Evolutionary conservation across 2,329 filamentous ascomycete species (phyloP).

Genomic region (Tolypocladium ovalisporum): DNA sequence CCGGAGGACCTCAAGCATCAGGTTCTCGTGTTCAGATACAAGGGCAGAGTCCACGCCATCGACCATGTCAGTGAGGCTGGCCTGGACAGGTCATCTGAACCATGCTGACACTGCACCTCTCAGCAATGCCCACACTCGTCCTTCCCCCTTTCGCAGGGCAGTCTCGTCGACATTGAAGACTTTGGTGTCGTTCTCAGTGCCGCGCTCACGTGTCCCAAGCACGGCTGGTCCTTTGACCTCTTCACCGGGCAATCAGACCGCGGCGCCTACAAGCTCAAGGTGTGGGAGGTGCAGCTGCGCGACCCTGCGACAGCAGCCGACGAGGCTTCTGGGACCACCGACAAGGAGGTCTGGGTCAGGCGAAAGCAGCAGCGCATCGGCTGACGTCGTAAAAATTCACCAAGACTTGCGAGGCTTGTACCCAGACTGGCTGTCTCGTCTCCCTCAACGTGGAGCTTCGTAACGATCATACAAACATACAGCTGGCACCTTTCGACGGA

Average conservation of each 20-base stretch:
- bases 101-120: not conserved
- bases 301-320: slow-evolving; percentile 2
- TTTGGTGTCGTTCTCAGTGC: slow-evolving; percentile 54
- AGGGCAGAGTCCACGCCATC: slow-evolving; percentile 53
- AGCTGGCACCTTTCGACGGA: not conserved
- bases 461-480: not conserved
- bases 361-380: slow-evolving; percentile 30
- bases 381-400: slow-evolving; percentile 1
- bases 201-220: slow-evolving; percentile 56
- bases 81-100: not conserved
- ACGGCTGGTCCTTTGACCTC: slow-evolving; percentile 62
- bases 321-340: not conserved
- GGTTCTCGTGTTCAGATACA: slow-evolving; percentile 54
- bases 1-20: slow-evolving; percentile 40
- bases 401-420: too few species aligned
- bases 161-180: slow-evolving; percentile 61
- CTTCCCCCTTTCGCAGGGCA: slow-evolving; percentile 52
- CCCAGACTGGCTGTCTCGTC: not conserved
- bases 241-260: slow-evolving; percentile 52
- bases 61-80: slow-evolving; percentile 49
- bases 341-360: slow-evolving; percentile 32
- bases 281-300: slow-evolving; percentile 54
- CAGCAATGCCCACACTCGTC: slow-evolving; percentile 59
- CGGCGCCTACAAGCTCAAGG: slow-evolving; percentile 46
- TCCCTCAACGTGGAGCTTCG: not conserved